phyloP scores from a whole-genome alignment of 345 rosid species.

The Moricandia moricandioides region DNA sequence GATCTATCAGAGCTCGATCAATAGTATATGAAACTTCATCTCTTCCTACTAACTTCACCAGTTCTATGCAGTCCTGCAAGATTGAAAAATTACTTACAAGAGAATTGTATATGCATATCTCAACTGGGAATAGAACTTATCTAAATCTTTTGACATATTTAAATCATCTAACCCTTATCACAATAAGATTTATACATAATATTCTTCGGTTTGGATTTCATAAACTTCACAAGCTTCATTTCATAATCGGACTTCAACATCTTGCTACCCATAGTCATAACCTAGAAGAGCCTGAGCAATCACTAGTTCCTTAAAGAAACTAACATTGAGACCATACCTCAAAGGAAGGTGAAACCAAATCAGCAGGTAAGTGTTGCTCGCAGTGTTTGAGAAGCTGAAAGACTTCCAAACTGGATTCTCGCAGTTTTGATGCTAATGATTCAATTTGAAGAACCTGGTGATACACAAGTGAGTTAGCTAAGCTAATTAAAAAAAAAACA shows the following conservation, averaged over 20 bases:
- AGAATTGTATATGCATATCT: too few species aligned
- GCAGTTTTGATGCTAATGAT: conserved; percentile 55
- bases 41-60: conserved; percentile 58
- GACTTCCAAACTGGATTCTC: conserved; percentile 55
- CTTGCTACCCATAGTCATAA: too few species aligned
- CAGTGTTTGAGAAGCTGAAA: conserved; percentile 65
- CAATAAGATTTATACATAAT: too few species aligned
- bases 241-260: too few species aligned
- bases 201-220: too few species aligned
- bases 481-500: neutral
- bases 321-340: conserved; percentile 51
- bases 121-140: too few species aligned
- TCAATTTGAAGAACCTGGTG: conserved; percentile 65
- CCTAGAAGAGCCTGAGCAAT: neutral
- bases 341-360: conserved; percentile 62
- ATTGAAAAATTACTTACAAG: too few species aligned
- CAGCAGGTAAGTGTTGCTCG: conserved; percentile 58
- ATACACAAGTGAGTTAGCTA: conserved; percentile 11
- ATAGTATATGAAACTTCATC: conserved; percentile 53
- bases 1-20: conserved; percentile 55
- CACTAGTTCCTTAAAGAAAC: neutral
- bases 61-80: conserved; percentile 63
- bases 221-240: too few species aligned
- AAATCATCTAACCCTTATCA: too few species aligned
- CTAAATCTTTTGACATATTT: too few species aligned